Percentiles rank a stretch among this genome's conserved stretches.
Evolutionary conservation across 495 filamentous ascomycete species (phyloP).

Genomic region (Penicillium coprophilum): DNA sequence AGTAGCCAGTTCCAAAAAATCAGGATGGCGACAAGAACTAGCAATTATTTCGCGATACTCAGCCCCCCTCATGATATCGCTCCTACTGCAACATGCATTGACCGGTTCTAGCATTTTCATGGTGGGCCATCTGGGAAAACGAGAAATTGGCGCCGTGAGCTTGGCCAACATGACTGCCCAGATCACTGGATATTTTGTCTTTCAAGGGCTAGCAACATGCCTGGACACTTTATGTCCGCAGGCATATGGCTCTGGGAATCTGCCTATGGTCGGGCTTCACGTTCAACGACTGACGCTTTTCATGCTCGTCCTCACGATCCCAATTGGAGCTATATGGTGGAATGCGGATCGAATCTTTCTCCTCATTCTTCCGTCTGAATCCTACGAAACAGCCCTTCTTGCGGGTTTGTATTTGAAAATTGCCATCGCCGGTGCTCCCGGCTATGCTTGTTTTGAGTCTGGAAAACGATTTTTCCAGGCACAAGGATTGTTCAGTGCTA

Average conservation of each 20-base stretch:
- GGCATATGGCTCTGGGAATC: conserved; percentile 69
- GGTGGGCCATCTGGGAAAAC: conserved; percentile 61
- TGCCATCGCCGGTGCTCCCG: conserved; percentile 63
- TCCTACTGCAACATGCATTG: conserved; percentile 70
- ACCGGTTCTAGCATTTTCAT: conserved; percentile 68
- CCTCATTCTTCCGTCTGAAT: conserved; percentile 53
- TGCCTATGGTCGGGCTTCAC: conserved; percentile 67
- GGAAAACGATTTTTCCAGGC: conserved; percentile 73
- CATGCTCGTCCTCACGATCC: conserved; percentile 60
- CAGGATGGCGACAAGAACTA: conserved; percentile 19
- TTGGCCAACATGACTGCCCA: conserved; percentile 71
- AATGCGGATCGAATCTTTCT: conserved; percentile 55
- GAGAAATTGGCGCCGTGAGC: conserved; percentile 64
- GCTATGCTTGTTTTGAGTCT: conserved; percentile 66
- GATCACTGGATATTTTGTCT: conserved; percentile 69
- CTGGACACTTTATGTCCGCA: conserved; percentile 74
- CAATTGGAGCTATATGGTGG: conserved; percentile 61
- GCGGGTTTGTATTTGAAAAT: conserved; percentile 68
- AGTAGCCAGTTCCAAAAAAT: background rate
- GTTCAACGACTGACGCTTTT: conserved; percentile 70
- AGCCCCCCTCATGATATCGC: conserved; percentile 63
- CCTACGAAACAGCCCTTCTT: conserved; percentile 57
- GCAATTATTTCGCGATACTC: conserved; percentile 50
- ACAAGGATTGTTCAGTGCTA: conserved; percentile 68
- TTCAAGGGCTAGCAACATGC: conserved; percentile 68